A percentile compares a stretch with the other conserved stretches of the same genome.
Conservation (phyloP, 306 rosid genomes). For the Canavalia ensiformis region DNA sequence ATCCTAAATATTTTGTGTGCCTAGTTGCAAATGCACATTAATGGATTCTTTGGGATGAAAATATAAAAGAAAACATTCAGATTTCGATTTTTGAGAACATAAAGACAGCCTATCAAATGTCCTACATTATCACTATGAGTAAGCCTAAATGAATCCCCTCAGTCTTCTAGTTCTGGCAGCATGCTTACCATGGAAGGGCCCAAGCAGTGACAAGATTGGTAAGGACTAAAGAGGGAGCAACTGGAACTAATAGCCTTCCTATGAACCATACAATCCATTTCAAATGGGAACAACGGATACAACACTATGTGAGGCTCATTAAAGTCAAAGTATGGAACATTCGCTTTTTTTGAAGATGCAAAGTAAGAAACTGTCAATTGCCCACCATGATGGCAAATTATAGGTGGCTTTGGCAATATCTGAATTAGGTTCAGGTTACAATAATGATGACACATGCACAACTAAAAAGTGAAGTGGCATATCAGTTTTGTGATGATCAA, state of each 20-base stretch:
- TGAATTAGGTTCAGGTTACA: conserved; percentile 1
- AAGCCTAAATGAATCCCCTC: conserved; percentile 28
- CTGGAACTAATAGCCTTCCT: neutral
- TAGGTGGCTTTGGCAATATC: conserved; percentile 5
- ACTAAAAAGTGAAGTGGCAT: neutral
- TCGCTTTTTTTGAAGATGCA: conserved; percentile 21
- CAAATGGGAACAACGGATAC: conserved; percentile 21
- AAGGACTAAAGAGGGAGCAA: conserved; percentile 15
- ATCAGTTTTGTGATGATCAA: neutral
- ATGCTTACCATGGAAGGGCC: conserved; percentile 32
- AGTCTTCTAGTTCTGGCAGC: conserved; percentile 16
- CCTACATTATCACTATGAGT: conserved; percentile 1
- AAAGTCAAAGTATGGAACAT: conserved; percentile 21
- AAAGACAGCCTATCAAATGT: neutral
- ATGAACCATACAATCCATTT: conserved; percentile 23
- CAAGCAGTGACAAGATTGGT: conserved; percentile 37
- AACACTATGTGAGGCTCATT: conserved; percentile 12
- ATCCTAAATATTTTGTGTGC: conserved; percentile 2
- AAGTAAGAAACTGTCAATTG: conserved; percentile 6
- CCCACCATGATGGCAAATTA: neutral
- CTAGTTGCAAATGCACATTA: conserved; percentile 35
- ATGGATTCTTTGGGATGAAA: conserved; percentile 7
- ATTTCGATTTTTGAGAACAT: conserved; percentile 2
- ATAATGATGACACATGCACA: neutral
- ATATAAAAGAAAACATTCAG: conserved; percentile 10